Percentiles rank a stretch among this genome's conserved stretches.
Evolutionary conservation across 2,329 filamentous ascomycete genomes (phyloP).

Genomic region (Fusarium sp.): DNA sequence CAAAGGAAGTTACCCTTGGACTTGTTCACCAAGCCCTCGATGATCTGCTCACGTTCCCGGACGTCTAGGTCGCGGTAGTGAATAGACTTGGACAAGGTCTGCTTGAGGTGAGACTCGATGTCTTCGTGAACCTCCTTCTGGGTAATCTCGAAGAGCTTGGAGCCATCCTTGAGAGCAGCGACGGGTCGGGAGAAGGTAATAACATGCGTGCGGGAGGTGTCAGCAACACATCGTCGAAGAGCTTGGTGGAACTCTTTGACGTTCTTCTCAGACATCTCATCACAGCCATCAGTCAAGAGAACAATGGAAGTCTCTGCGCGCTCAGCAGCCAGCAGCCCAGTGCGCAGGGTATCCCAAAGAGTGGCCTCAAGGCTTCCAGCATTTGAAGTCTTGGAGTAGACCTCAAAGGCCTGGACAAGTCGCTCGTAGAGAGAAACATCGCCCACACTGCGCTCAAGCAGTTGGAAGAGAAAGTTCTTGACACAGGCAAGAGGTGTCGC

Average conservation of each 20-base stretch:
- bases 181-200: slow-evolving; percentile 51
- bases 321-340: slow-evolving; percentile 47
- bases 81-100: slow-evolving; percentile 23
- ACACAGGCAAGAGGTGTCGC: slow-evolving; percentile 47
- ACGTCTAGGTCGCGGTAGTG: slow-evolving; percentile 39
- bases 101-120: slow-evolving; percentile 42
- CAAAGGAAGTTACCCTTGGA: slow-evolving; percentile 52
- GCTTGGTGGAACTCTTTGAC: slow-evolving; percentile 45
- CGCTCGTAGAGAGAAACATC: slow-evolving; percentile 49
- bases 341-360: slow-evolving; percentile 49
- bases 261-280: slow-evolving; percentile 43
- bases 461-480: slow-evolving; percentile 51
- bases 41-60: slow-evolving; percentile 39
- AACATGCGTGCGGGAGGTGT: slow-evolving; percentile 43
- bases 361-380: slow-evolving; percentile 41
- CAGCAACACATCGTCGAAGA: slow-evolving; percentile 44
- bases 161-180: slow-evolving; percentile 44
- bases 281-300: slow-evolving; percentile 52
- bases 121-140: slow-evolving; percentile 47
- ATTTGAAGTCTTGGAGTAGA: slow-evolving; percentile 36
- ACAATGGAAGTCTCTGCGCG: slow-evolving; percentile 42
- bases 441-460: slow-evolving; percentile 52
- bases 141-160: slow-evolving; percentile 47
- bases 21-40: slow-evolving; percentile 45
- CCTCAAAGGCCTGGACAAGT: slow-evolving; percentile 42